A percentile compares a stretch with the other conserved stretches of the same genome.
Conservation (phyloP, 805 yeast species). For the Saccharomyces jurei region DNA sequence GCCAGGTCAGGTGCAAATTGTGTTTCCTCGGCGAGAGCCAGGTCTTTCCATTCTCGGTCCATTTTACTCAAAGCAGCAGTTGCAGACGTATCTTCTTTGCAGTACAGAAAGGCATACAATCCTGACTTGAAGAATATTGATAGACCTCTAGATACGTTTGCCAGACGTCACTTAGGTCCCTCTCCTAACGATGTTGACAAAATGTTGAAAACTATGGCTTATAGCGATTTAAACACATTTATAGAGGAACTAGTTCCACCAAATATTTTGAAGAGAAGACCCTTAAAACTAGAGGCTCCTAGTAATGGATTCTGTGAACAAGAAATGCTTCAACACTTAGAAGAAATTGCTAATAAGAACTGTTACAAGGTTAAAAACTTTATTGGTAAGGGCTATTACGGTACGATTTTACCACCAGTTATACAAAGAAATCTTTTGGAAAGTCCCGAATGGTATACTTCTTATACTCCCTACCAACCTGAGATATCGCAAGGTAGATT, state of each 20-base stretch:
- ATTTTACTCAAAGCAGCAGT: slow-evolving; percentile 8
- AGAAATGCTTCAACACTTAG: slow-evolving; percentile 64
- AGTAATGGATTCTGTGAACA: slow-evolving; percentile 70
- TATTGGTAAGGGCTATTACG: slow-evolving; percentile 93
- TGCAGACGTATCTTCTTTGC: slow-evolving; percentile 49
- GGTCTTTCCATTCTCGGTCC: not conserved
- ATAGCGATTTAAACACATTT: slow-evolving; percentile 60
- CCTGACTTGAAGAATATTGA: slow-evolving; percentile 24
- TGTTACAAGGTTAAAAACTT: slow-evolving; percentile 55
- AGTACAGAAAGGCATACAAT: slow-evolving; percentile 41
- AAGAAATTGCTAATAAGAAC: slow-evolving; percentile 67
- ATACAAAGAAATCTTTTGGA: slow-evolving; percentile 88
- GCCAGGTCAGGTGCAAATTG: not conserved
- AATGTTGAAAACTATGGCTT: slow-evolving; percentile 64
- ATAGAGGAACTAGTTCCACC: slow-evolving; percentile 68
- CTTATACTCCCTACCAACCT: slow-evolving; percentile 97
- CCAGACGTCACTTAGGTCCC: slow-evolving; percentile 88
- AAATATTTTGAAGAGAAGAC: slow-evolving; percentile 61
- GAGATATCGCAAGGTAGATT: slow-evolving; percentile 96
- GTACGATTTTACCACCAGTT: slow-evolving; percentile 83
- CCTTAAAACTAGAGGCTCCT: slow-evolving; percentile 55
- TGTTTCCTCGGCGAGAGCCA: not conserved
- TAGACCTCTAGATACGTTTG: slow-evolving; percentile 65
- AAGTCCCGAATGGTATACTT: slow-evolving; percentile 97
- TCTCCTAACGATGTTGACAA: slow-evolving; percentile 48